These are phyloP conservation scores for Verticillium zaregamsianum DNA, from an alignment of 2,329 filamentous ascomycete species.

Conservation along the genomic window DNA sequence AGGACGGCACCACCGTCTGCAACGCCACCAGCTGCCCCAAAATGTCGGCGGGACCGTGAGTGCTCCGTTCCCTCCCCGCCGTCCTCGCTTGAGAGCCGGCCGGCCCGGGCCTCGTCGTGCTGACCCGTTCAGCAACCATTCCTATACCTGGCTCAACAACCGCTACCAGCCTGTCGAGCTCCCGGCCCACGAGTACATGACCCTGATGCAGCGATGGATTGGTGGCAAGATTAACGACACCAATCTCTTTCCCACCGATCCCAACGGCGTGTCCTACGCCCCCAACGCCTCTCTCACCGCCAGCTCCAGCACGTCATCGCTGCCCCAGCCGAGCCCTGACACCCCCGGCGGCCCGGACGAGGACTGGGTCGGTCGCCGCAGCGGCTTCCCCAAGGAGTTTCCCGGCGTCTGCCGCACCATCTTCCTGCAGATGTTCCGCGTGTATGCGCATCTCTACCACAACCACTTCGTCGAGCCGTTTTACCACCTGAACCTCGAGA, in stretches of 20 bases:
- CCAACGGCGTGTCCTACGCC: constrained; percentile 51
- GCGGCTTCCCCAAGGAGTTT: constrained; percentile 76
- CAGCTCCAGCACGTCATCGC: constrained; percentile 34
- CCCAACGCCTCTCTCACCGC: constrained; percentile 45
- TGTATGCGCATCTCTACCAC: constrained; percentile 87
- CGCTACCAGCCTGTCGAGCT: constrained; percentile 73
- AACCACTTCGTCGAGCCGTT: constrained; percentile 73
- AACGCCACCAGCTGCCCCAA: constrained; percentile 73
- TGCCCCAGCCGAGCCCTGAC: constrained; percentile 31
- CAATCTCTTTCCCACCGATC: constrained; percentile 73
- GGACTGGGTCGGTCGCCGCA: constrained; percentile 74
- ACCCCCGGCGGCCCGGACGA: constrained; percentile 35
- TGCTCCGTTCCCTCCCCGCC: constrained; percentile 13
- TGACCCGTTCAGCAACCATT: constrained; percentile 57
- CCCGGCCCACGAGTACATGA: constrained; percentile 77
- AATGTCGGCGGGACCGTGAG: constrained; percentile 82
- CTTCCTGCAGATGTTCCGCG: constrained; percentile 85
- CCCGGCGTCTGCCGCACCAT: constrained; percentile 75
- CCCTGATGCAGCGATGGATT: constrained; percentile 83
- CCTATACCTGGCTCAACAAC: constrained; percentile 81
- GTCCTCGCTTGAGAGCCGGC: not conserved
- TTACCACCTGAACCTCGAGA: constrained; percentile 64
- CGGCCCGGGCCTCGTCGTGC: not conserved
- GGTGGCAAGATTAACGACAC: constrained; percentile 77
- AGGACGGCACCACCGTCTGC: constrained; percentile 66